Conservation (phyloP, 2,329 filamentous ascomycete genomes). For the Xylaria sp. region DNA sequence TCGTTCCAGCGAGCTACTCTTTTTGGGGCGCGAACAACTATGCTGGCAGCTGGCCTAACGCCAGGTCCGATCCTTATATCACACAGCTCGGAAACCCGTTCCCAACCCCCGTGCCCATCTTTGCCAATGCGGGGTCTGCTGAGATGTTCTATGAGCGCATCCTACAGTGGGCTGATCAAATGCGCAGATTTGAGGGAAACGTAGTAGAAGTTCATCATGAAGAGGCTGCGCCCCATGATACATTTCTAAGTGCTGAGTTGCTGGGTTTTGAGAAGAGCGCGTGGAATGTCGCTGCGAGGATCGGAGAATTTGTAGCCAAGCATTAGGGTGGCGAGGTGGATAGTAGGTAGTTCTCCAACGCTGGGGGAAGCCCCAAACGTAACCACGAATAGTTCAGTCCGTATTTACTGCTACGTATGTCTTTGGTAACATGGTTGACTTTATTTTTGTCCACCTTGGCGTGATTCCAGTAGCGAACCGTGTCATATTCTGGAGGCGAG, state of each 20-base stretch:
- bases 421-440: too few relatives aligned
- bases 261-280: conserved; percentile 55
- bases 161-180: conserved; percentile 68
- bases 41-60: conserved; percentile 38
- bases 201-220: conserved; percentile 54
- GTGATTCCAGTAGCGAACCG: too few relatives aligned
- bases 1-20: conserved; percentile 52
- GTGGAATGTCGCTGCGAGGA: conserved; percentile 33
- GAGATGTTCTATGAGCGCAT: conserved; percentile 51
- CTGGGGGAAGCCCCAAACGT: too few relatives aligned
- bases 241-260: conserved; percentile 53
- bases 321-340: too few relatives aligned
- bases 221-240: conserved; percentile 57
- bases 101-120: conserved; percentile 38
- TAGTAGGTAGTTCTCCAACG: too few relatives aligned
- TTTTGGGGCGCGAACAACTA: conserved; percentile 56
- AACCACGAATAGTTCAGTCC: too few relatives aligned
- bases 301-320: conserved; percentile 32
- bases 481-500: too few relatives aligned
- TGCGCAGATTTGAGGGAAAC: conserved; percentile 36
- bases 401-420: too few relatives aligned
- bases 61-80: conserved; percentile 50
- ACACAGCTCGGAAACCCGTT: conserved; percentile 42
- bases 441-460: too few relatives aligned
- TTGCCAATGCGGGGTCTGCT: conserved; percentile 38